A percentile compares a stretch with the other conserved stretches of the same genome.
Conservation (phyloP, 208 protist species). For the Acanthamoeba sp. region DNA sequence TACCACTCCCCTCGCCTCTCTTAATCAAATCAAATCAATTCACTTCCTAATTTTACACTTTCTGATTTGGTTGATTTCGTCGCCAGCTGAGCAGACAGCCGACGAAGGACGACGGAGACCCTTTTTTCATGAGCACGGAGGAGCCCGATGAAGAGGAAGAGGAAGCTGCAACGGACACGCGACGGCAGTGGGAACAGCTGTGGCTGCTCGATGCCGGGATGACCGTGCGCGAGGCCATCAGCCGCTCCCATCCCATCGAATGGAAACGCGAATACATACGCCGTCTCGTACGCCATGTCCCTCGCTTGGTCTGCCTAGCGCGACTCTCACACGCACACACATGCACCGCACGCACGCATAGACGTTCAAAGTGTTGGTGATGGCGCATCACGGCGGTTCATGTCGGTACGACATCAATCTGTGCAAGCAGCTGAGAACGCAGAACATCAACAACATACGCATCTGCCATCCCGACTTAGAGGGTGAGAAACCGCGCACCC, state of each 20-base stretch:
- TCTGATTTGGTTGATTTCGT: no score
- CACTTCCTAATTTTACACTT: no score
- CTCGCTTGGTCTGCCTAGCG: no score
- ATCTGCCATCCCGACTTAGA: not conserved
- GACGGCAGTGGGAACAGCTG: not conserved
- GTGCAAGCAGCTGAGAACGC: not conserved
- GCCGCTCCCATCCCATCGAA: not conserved
- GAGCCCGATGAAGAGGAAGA: not conserved
- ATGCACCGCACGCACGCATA: not conserved
- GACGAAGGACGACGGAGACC: no score
- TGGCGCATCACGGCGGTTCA: not conserved
- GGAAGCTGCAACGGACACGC: not conserved
- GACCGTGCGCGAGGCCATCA: slow-evolving; percentile 9
- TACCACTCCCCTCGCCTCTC: not conserved
- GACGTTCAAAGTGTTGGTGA: slow-evolving; percentile 1
- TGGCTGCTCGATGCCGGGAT: slow-evolving; percentile 20
- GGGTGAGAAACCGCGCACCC: not conserved
- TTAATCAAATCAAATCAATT: no score
- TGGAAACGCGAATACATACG: slow-evolving; percentile 16
- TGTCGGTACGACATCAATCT: not conserved
- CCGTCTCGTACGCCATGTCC: not conserved
- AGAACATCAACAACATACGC: not conserved
- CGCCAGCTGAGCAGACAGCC: no score
- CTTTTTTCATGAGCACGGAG: not conserved
- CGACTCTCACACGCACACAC: not conserved